Conservation (phyloP, 2,329 filamentous ascomycete genomes). For the Pestalotiopsis sp. region DNA sequence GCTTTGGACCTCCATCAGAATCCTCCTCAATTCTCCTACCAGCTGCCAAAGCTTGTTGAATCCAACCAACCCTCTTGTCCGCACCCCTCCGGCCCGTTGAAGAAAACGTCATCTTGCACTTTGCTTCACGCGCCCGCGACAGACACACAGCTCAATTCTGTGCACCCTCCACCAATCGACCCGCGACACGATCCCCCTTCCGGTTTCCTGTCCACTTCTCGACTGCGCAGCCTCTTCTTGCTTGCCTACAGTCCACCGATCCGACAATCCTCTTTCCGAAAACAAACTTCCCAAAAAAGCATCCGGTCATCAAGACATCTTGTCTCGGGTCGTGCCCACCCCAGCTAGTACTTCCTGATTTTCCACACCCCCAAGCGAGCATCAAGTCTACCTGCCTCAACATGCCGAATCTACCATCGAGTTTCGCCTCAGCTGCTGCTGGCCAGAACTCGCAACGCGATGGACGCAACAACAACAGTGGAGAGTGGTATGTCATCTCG, state of each 20-base stretch:
- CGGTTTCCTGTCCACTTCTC: neutral
- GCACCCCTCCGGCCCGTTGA: neutral
- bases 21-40: neutral
- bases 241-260: neutral
- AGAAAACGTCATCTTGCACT: slow-evolving; percentile 3
- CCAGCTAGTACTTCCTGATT: neutral
- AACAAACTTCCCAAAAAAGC: neutral
- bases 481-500: slow-evolving; percentile 69
- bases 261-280: neutral
- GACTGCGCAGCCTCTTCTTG: neutral
- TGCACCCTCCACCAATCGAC: slow-evolving; percentile 9
- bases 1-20: neutral
- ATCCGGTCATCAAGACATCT: neutral
- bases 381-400: slow-evolving; percentile 19
- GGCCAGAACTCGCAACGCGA: slow-evolving; percentile 70
- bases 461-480: slow-evolving; percentile 58
- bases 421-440: slow-evolving; percentile 82
- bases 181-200: slow-evolving; percentile 6
- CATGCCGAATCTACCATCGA: slow-evolving; percentile 78
- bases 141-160: slow-evolving; percentile 4
- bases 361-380: neutral
- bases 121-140: slow-evolving; percentile 8
- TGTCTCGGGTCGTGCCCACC: neutral
- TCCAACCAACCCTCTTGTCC: neutral
- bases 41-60: neutral